These are phyloP conservation scores for Psilocybe cyanescens DNA, from an alignment of 768 basidiomycete genomes.

Conservation along the genomic window DNA sequence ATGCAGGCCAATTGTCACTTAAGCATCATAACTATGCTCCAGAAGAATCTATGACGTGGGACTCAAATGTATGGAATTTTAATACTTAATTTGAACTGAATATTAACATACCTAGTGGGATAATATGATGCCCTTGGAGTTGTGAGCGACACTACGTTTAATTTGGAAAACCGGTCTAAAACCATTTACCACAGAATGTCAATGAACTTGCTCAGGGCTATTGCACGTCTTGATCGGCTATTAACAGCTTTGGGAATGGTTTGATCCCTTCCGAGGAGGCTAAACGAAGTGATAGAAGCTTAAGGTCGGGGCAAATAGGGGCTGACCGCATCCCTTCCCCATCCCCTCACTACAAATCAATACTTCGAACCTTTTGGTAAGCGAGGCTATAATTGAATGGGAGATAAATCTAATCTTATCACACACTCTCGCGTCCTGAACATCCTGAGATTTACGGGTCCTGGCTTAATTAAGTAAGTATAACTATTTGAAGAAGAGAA, in stretches of 20 bases:
- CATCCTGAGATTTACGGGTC: neutral
- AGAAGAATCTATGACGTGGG: neutral
- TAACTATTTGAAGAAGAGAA: neutral
- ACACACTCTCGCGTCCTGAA: neutral
- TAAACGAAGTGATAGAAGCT: neutral
- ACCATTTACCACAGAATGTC: neutral
- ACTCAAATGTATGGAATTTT: neutral
- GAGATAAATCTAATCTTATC: neutral
- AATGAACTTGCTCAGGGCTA: neutral
- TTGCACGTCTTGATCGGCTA: neutral
- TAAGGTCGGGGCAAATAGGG: neutral
- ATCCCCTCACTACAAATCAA: no score
- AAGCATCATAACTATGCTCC: no score
- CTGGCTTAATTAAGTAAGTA: neutral
- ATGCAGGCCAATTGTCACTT: no score
- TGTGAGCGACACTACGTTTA: neutral
- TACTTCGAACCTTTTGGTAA: neutral
- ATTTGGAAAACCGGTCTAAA: neutral
- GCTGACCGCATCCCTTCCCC: neutral
- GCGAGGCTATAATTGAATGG: neutral
- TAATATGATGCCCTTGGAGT: neutral
- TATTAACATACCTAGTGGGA: neutral
- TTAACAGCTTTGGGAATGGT: neutral
- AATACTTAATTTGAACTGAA: no score
- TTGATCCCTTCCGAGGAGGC: neutral